Evolutionary conservation across 2,329 filamentous ascomycete species (phyloP).

Genomic region (Cercospora sp.): DNA sequence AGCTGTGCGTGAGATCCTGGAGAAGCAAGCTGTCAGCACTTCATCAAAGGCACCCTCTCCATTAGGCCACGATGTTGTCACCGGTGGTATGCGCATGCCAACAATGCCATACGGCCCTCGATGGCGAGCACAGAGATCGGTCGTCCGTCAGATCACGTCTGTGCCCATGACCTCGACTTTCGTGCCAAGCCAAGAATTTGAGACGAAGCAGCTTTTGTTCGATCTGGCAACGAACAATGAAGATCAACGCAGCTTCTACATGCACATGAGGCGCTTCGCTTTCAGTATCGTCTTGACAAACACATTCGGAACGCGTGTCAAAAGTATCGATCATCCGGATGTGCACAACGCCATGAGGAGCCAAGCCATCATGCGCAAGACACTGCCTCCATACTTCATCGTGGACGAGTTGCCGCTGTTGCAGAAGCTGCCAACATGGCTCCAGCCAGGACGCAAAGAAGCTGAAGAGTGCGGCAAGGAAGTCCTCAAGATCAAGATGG

Average conservation of each 20-base stretch:
- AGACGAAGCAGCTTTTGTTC: conserved; percentile 2
- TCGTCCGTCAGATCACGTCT: not conserved
- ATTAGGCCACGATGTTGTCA: not conserved
- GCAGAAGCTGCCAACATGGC: not conserved
- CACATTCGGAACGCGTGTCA: not conserved
- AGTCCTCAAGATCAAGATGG: conserved; percentile 2
- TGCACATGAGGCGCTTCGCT: not conserved
- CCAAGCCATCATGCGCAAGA: conserved; percentile 1
- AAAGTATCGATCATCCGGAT: not conserved
- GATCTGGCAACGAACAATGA: not conserved
- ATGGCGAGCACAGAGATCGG: not conserved
- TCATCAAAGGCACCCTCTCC: not conserved
- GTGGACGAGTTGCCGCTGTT: conserved; percentile 1
- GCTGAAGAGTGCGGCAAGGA: not conserved
- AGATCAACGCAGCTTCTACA: not conserved
- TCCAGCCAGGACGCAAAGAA: not conserved
- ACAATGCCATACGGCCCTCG: not conserved
- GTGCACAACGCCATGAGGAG: not conserved
- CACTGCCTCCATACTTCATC: conserved; percentile 1
- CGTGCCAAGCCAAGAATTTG: not conserved
- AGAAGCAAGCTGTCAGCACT: conserved; percentile 2
- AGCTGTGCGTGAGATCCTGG: conserved; percentile 1
- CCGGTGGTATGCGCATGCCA: not conserved
- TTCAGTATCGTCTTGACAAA: not conserved
- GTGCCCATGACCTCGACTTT: not conserved